A percentile compares a stretch with the other conserved stretches of the same genome.
These are phyloP conservation scores for Mycena rosella DNA, from an alignment of 768 basidiomycete species.

Conservation along the genomic window DNA sequence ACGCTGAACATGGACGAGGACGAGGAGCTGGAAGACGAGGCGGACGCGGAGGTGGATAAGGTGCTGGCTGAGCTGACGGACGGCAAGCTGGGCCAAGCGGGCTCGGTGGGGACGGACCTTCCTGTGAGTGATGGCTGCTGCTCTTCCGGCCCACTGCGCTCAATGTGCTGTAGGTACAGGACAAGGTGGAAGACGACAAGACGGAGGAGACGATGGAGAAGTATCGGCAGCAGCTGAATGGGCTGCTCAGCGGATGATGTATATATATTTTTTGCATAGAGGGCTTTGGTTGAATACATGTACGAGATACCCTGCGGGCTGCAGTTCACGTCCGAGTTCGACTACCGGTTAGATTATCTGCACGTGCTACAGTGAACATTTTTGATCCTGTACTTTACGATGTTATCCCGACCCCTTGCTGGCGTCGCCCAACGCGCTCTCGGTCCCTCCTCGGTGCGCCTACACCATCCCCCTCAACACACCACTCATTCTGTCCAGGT, in stretches of 20 bases:
- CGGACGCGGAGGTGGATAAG: constrained; percentile 97
- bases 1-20: constrained; percentile 93
- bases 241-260: constrained; percentile 76
- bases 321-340: no score
- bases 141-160: constrained; percentile 19
- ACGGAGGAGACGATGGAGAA: constrained; percentile 90
- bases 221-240: constrained; percentile 91
- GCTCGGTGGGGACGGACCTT: constrained; percentile 75
- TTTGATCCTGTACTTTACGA: constrained; percentile 51
- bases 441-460: constrained; percentile 61
- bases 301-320: constrained; percentile 15
- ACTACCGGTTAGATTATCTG: no score
- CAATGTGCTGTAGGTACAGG: constrained; percentile 64
- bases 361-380: constrained; percentile 19
- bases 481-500: constrained; percentile 51
- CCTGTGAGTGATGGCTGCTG: constrained; percentile 68
- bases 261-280: constrained; percentile 28
- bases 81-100: constrained; percentile 93
- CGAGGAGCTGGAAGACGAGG: constrained; percentile 95
- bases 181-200: constrained; percentile 81
- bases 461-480: constrained; percentile 16
- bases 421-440: constrained; percentile 67
- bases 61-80: constrained; percentile 95
- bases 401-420: constrained; percentile 73
- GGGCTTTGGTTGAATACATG: constrained; percentile 16